Evolutionary conservation across 2,329 filamentous ascomycete species (phyloP).

Genomic region (Ceratocystiopsis sp.): DNA sequence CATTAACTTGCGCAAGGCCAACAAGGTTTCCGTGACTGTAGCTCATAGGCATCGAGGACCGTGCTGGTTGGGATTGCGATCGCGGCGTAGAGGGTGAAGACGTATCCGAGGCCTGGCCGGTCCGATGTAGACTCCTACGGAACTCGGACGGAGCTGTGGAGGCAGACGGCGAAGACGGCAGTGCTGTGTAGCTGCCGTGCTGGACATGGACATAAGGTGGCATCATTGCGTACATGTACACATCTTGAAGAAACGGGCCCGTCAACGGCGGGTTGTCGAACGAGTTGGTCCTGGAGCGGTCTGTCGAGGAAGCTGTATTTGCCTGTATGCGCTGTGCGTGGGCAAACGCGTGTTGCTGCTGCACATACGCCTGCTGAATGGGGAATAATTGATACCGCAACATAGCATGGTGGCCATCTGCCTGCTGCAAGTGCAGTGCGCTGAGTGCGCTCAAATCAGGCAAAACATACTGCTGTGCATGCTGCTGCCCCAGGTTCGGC

Average conservation of each 20-base stretch:
- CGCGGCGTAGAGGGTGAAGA: constrained; percentile 34
- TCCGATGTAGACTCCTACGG: constrained; percentile 39
- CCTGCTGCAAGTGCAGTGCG: constrained; percentile 25
- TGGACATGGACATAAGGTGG: constrained; percentile 25
- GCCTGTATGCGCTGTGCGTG: constrained; percentile 26
- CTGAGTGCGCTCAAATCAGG: constrained; percentile 11
- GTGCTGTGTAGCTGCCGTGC: constrained; percentile 27
- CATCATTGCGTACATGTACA: constrained; percentile 33
- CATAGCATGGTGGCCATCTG: constrained; percentile 11
- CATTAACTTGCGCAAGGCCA: constrained; percentile 6
- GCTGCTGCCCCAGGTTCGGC: constrained; percentile 26
- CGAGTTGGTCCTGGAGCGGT: constrained; percentile 43
- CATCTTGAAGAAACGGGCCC: constrained; percentile 39
- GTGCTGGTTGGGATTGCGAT: constrained; percentile 50
- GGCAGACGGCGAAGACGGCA: constrained; percentile 38
- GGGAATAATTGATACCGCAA: constrained; percentile 28
- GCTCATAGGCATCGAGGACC: constrained; percentile 19
- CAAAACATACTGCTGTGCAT: constrained; percentile 18
- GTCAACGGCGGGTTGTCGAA: constrained; percentile 44
- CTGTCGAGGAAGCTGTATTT: constrained; percentile 19
- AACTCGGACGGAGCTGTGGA: constrained; percentile 29
- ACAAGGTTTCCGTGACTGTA: constrained; percentile 10
- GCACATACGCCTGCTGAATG: constrained; percentile 26
- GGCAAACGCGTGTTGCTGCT: constrained; percentile 24
- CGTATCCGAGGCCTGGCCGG: constrained; percentile 30